Conservation (phyloP, 352 stramenopile genomes). For the Pythium volutum region DNA sequence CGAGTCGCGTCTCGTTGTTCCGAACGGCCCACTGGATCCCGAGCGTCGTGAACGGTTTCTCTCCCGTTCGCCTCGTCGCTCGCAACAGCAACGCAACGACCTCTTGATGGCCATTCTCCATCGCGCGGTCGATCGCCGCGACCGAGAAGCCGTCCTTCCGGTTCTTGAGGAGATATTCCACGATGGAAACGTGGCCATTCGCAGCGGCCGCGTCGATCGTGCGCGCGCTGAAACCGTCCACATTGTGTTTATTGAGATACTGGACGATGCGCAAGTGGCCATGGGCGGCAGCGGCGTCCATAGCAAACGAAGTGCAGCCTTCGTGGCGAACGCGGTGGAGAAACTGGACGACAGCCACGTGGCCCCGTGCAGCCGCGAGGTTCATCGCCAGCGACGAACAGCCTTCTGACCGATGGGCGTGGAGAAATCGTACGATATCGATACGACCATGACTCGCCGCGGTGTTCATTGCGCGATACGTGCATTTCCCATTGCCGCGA, state of each 20-base stretch:
- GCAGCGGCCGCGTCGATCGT: constrained; percentile 21
- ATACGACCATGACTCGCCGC: constrained; percentile 19
- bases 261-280: constrained; percentile 25
- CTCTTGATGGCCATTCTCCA: constrained; percentile 32
- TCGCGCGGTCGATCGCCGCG: constrained; percentile 37
- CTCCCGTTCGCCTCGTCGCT: not conserved
- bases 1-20: constrained; percentile 31
- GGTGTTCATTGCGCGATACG: constrained; percentile 21
- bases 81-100: constrained; percentile 35
- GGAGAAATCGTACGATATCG: constrained; percentile 34
- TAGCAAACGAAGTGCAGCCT: constrained; percentile 29
- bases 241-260: constrained; percentile 10
- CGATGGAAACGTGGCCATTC: constrained; percentile 19
- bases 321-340: constrained; percentile 31
- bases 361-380: constrained; percentile 32
- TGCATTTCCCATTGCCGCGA: not conserved
- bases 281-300: constrained; percentile 31
- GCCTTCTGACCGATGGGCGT: constrained; percentile 31
- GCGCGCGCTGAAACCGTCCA: constrained; percentile 5
- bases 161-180: constrained; percentile 37
- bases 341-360: constrained; percentile 36
- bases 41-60: constrained; percentile 18
- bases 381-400: constrained; percentile 43
- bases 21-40: constrained; percentile 31
- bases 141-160: constrained; percentile 33